phyloP scores from a whole-genome alignment of 228 moss, liverwort and hornwort species.

The Sphagnum fallax region DNA sequence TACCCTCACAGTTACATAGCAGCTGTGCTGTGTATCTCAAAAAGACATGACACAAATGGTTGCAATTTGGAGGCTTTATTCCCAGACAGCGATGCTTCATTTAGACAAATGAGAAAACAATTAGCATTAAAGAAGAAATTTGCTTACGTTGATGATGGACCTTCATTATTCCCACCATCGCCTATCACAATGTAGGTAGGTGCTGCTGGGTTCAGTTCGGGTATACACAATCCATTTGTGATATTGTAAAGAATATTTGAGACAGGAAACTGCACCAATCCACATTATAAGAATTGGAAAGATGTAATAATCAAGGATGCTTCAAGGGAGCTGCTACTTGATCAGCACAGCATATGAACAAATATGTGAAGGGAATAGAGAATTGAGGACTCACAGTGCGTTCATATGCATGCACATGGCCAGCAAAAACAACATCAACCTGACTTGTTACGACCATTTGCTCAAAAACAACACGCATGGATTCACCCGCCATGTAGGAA shows the following conservation, averaged over 20 bases:
- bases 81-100: background rate
- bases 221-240: constrained; percentile 60
- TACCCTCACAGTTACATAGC: background rate
- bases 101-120: too few species aligned
- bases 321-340: background rate
- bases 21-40: too few species aligned
- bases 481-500: constrained; percentile 88
- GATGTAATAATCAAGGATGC: background rate
- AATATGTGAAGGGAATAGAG: background rate
- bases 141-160: constrained; percentile 40
- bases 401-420: constrained; percentile 95
- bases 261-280: constrained; percentile 54
- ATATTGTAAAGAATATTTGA: constrained; percentile 70
- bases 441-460: constrained; percentile 35
- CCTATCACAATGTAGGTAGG: constrained; percentile 52
- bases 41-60: background rate
- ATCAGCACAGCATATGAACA: background rate
- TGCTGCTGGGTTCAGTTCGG: constrained; percentile 20
- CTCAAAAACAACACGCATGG: constrained; percentile 73
- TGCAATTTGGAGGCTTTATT: background rate
- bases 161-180: constrained; percentile 60
- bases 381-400: constrained; percentile 43
- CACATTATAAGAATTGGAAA: background rate
- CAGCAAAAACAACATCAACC: constrained; percentile 72
- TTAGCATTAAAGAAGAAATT: background rate